Evolutionary conservation across 495 filamentous ascomycete species (phyloP), one percentile per base, ranked within the genome.

Genomic region (Neurospora africana): DNA sequence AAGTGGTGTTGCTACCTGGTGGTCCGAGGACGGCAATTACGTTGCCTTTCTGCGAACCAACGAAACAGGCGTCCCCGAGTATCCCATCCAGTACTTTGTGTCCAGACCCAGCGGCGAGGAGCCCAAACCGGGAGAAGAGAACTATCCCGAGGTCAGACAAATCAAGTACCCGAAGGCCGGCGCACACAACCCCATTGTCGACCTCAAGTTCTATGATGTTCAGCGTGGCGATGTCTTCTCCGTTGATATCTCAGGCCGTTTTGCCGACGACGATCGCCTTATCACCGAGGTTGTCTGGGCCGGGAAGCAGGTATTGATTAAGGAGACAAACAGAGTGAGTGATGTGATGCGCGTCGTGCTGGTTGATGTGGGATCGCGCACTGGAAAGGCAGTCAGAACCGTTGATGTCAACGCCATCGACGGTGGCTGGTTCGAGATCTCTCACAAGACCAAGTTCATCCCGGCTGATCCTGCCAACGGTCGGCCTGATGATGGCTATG

Each of bases 121-220:
- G 53, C 92, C 94, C 7, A 79, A 82, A 11, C 85, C 87, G 0
- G 95, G 93, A 21, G 86, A 95, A 73, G 93, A 98, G 79, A 89
- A 87, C 69, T 99, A 99, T 77, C 95, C 95, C 0, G 95, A 98
- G 78, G 89, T 94, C 23, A 85, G 92, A 68, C 83, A 92, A 73
- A 96, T 99, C 86, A 99, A 99, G 80, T 99, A 99, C 78, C 95
- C 95, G 36, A 98, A 98, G 82, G 91, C 95, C 70, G 95, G 96
- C 10, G 91, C 94, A 13, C 93, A 95, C 40, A 98, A 98, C 80
- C 95, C 95, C 9, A 86, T 92, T 21, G 96, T 98, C 15, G 87
- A 91, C 71, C 79, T 99, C 43, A 88, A 91, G 72, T 96, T 98
- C 81, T 98, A 95, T 79, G 94, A 98, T 75, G 85, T 97, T 39